Base-by-base conservation (phyloP, 176 grass and related monocot genomes). In the Poa annua region DNA sequence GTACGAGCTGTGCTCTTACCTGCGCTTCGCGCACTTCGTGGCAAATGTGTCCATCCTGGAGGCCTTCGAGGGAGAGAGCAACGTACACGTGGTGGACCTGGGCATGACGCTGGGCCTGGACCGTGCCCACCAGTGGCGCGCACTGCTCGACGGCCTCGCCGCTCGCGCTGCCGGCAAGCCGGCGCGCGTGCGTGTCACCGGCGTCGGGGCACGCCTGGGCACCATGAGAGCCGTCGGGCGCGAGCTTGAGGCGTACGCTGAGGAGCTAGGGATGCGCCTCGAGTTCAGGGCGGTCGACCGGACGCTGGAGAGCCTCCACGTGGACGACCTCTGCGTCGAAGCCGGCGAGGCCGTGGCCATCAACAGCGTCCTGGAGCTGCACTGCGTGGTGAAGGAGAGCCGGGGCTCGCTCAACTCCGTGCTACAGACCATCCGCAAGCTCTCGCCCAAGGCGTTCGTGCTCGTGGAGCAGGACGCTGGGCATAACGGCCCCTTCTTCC, bases 351-450 rank as follows among this genome's bases (percentile, higher is more conserved):
- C 81, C 6, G 62, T 94, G 10, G 84, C 78, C 34, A 73, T 94
- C 66, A 94, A 39, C 81, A 94, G 89, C 89, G 26, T 94, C 6
- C 80, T 94, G 38, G 86, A 94, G 86, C 86, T 94, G 33, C 92
- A 94, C 76, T 79, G 77, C 66, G 89, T 94, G 33, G 92, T 94
- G 57, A 94, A 94, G 86, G 92, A 94, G 86, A 94, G 86, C 89
- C 86, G 89, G 2, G 92, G 86, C 17, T 84, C 92, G 11, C 89
- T 94, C 24, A 94, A 94, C 86, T 83, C 89, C 1, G 89, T 88
- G 66, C 86, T 94, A 29, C 86, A 91, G 84, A 85, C 85, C 11
- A 61, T 94, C 42, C 92, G 87, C 4, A 76, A 71, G 51, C 80
- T 91, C 16, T 78, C 83, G 0, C 92, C 92, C 2, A 86, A 32